These are phyloP conservation scores for Myriosclerotinia scirpicola DNA, from an alignment of 2,329 filamentous ascomycete species.

Conservation along the genomic window DNA sequence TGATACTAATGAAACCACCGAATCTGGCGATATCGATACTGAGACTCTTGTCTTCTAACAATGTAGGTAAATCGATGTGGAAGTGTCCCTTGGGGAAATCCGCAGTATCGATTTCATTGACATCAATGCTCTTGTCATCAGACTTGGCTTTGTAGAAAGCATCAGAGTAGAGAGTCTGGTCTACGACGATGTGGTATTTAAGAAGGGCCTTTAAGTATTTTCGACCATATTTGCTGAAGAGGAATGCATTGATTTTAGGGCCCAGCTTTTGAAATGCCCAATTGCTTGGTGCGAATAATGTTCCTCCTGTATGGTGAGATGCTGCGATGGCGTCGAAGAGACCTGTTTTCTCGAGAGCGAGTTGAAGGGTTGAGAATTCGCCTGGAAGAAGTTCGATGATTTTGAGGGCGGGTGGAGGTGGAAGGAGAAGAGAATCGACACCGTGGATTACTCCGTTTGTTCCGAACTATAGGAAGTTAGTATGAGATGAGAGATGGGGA, in stretches of 20 bases:
- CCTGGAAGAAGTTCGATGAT: constrained; percentile 66
- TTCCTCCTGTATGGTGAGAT: constrained; percentile 60
- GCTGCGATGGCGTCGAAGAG: constrained; percentile 61
- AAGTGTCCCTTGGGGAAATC: constrained; percentile 44
- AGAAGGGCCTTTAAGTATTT: constrained; percentile 77
- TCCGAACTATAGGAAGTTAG: constrained; percentile 51
- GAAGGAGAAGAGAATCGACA: constrained; percentile 71
- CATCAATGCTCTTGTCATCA: constrained; percentile 26
- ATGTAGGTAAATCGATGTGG: constrained; percentile 70
- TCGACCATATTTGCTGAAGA: constrained; percentile 75
- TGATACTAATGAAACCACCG: constrained; percentile 68
- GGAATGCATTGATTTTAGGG: constrained; percentile 72
- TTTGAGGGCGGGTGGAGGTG: constrained; percentile 64
- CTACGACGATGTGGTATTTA: constrained; percentile 73
- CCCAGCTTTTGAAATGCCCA: constrained; percentile 76
- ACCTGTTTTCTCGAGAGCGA: constrained; percentile 73
- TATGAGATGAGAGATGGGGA: not conserved
- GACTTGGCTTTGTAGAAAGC: constrained; percentile 63
- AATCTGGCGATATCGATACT: constrained; percentile 69
- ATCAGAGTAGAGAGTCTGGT: constrained; percentile 80
- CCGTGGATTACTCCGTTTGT: constrained; percentile 82
- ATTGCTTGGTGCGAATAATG: constrained; percentile 81
- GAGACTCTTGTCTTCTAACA: constrained; percentile 65
- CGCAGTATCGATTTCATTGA: constrained; percentile 32
- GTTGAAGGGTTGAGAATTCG: constrained; percentile 75